A percentile compares a stretch with the other conserved stretches of the same genome.
These are phyloP conservation scores for Elsinoe batatas DNA, from an alignment of 2,329 filamentous ascomycete genomes.

Conservation along the genomic window DNA sequence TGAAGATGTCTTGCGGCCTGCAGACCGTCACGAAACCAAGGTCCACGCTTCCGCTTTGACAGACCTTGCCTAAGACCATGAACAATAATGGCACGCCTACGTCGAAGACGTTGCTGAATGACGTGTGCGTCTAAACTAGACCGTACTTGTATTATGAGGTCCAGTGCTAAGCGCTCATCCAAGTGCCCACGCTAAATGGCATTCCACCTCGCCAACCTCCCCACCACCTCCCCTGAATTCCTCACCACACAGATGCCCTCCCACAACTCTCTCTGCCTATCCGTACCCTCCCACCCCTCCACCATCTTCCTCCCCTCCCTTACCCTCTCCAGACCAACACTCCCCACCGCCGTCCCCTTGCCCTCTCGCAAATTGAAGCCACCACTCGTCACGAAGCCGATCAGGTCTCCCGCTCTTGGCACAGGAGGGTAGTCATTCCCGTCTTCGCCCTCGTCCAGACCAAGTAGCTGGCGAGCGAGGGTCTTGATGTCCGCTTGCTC, in stretches of 20 bases:
- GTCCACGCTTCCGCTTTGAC: too few species aligned
- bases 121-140: too few species aligned
- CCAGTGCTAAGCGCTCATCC: too few species aligned
- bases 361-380: slow-evolving; percentile 73
- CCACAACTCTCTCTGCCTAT: slow-evolving; percentile 29
- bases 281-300: slow-evolving; percentile 14
- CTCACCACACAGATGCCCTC: slow-evolving; percentile 65
- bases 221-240: slow-evolving; percentile 67
- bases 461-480: not conserved
- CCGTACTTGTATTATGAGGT: too few species aligned
- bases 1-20: too few species aligned
- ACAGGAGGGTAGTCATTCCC: slow-evolving; percentile 49
- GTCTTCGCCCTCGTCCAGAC: slow-evolving; percentile 15
- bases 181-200: slow-evolving; percentile 40
- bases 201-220: slow-evolving; percentile 73
- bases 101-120: too few species aligned
- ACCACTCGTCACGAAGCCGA: slow-evolving; percentile 85
- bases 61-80: too few species aligned
- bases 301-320: slow-evolving; percentile 27
- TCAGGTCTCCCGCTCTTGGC: slow-evolving; percentile 64
- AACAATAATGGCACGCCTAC: too few species aligned
- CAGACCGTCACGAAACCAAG: too few species aligned
- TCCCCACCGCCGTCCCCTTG: slow-evolving; percentile 64
- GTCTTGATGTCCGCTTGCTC: not conserved
- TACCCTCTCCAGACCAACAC: slow-evolving; percentile 52